phyloP scores from a whole-genome alignment of 768 basidiomycete species.

The Termitomyces sp. region DNA sequence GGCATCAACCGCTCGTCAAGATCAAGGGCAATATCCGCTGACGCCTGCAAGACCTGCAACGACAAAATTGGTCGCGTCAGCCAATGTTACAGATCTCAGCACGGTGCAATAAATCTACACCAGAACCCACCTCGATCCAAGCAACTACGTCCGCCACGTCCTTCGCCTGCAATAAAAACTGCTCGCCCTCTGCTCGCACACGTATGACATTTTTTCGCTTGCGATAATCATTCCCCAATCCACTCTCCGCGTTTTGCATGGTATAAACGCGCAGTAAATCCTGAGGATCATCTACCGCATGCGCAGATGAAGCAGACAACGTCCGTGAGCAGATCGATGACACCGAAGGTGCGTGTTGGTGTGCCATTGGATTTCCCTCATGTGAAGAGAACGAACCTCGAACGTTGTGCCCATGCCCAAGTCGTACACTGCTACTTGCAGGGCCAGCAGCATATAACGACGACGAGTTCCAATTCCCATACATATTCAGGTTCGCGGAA shows the following conservation, averaged over 20 bases:
- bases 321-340: conserved; percentile 5
- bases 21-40: conserved; percentile 87
- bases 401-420: background rate
- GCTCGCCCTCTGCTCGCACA: conserved; percentile 89
- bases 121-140: conserved; percentile 81
- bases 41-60: conserved; percentile 77
- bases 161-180: conserved; percentile 89
- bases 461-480: background rate
- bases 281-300: conserved; percentile 27
- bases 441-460: conserved; percentile 4
- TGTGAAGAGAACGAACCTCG: background rate
- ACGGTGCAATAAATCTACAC: conserved; percentile 3
- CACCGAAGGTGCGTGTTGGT: background rate
- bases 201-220: conserved; percentile 94
- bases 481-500: conserved; percentile 10
- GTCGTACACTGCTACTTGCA: background rate
- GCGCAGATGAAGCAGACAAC: background rate
- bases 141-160: conserved; percentile 82
- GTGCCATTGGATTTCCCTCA: background rate
- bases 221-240: conserved; percentile 89
- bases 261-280: conserved; percentile 71
- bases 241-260: conserved; percentile 88
- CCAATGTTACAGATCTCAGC: background rate
- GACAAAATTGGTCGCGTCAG: background rate
- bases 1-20: conserved; percentile 92